A percentile compares a stretch with the other conserved stretches of the same genome.
Evolutionary conservation across 352 stramenopile genomes (phyloP).

Genomic region (Globisporangium recalcitrans): DNA sequence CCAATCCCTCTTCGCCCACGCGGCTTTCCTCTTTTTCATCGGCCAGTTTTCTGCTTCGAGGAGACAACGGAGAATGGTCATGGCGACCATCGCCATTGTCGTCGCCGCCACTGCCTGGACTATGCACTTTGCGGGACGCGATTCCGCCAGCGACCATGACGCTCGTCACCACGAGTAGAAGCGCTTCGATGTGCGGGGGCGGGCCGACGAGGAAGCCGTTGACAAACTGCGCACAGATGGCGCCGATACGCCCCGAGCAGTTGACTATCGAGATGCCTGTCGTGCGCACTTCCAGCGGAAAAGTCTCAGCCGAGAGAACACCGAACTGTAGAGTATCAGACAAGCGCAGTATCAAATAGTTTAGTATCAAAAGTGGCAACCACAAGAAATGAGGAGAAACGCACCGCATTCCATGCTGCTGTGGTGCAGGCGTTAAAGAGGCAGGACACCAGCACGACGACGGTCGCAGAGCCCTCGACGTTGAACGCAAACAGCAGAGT

Average conservation of each 20-base stretch:
- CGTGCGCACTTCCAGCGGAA: slow-evolving; percentile 84
- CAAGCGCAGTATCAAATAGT: slow-evolving; percentile 1
- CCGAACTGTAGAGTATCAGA: slow-evolving; percentile 55
- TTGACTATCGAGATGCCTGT: slow-evolving; percentile 89
- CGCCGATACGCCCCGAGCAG: slow-evolving; percentile 80
- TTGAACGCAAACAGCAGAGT: slow-evolving; percentile 82
- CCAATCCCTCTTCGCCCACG: slow-evolving; percentile 7
- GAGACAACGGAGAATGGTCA: not conserved
- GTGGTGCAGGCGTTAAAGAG: slow-evolving; percentile 90
- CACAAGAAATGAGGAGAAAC: slow-evolving; percentile 6
- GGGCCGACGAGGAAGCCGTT: slow-evolving; percentile 83
- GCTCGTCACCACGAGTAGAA: slow-evolving; percentile 73
- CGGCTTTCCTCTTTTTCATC: slow-evolving; percentile 2
- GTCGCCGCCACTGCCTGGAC: slow-evolving; percentile 21
- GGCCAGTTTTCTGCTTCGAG: slow-evolving; percentile 7
- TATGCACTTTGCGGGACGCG: slow-evolving; percentile 33
- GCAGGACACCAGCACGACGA: slow-evolving; percentile 86
- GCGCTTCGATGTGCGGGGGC: slow-evolving; percentile 63
- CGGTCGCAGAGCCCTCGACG: slow-evolving; percentile 47
- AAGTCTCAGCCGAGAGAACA: slow-evolving; percentile 84
- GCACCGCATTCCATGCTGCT: slow-evolving; percentile 87
- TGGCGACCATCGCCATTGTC: slow-evolving; percentile 7
- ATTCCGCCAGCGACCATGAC: slow-evolving; percentile 67
- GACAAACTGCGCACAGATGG: slow-evolving; percentile 89
- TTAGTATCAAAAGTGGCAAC: not conserved